These are phyloP conservation scores for Protostelium mycophagum DNA, from an alignment of 78 protist genomes.

Conservation along the genomic window DNA sequence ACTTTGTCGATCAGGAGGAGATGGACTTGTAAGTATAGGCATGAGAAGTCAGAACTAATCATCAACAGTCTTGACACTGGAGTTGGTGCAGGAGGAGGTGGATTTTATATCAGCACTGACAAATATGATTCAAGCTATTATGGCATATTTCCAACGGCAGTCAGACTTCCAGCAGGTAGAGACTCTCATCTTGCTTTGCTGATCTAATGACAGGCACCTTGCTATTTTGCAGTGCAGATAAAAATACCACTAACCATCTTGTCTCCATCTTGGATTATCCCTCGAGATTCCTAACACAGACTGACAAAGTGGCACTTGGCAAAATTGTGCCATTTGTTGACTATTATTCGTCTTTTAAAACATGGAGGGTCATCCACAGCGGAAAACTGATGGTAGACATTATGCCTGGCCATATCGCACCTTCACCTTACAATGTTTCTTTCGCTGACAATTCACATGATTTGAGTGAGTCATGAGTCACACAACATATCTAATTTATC, in stretches of 20 bases:
- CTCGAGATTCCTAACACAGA: neutral
- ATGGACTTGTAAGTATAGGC: neutral
- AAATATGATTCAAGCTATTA: neutral
- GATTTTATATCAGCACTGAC: neutral
- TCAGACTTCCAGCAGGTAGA: neutral
- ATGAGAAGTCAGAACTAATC: neutral
- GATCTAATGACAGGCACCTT: neutral
- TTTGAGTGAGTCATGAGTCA: no score
- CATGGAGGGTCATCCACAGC: neutral
- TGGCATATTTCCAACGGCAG: neutral
- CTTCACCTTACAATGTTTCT: no score
- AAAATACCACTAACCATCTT: neutral
- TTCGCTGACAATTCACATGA: no score
- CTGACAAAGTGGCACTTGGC: neutral
- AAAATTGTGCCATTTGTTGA: neutral
- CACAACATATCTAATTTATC: neutral
- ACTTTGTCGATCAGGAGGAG: neutral
- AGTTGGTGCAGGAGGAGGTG: neutral
- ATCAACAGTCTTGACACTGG: neutral
- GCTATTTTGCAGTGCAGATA: neutral
- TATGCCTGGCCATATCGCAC: neutral
- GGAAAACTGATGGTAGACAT: neutral
- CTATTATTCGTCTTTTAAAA: neutral
- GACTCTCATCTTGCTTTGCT: neutral
- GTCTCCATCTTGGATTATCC: neutral